Percentiles rank a stretch among this genome's conserved stretches.
These are phyloP conservation scores for Hanseniaspora singularis DNA, from an alignment of 805 yeast genomes.

Conservation along the genomic window DNA sequence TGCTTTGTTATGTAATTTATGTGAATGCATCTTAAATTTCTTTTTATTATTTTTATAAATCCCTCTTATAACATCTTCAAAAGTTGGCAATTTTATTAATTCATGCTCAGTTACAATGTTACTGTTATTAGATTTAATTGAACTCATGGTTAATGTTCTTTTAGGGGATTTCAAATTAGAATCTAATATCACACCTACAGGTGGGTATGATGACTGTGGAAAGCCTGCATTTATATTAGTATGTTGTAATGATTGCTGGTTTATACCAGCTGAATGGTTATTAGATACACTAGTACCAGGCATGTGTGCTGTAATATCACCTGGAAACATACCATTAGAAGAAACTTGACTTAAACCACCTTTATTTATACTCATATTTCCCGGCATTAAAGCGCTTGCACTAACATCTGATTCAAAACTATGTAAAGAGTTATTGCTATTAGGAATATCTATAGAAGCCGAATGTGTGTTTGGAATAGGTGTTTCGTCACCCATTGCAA, in stretches of 20 bases:
- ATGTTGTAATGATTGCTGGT: neutral
- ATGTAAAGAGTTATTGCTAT: slow-evolving; percentile 31
- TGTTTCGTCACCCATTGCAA: slow-evolving; percentile 17
- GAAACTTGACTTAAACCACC: no score
- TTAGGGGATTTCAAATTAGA: slow-evolving; percentile 16
- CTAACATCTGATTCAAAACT: neutral
- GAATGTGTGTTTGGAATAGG: slow-evolving; percentile 18
- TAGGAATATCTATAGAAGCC: slow-evolving; percentile 28
- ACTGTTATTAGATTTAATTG: slow-evolving; percentile 48
- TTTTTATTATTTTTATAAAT: neutral
- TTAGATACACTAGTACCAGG: no score
- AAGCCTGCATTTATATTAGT: slow-evolving; percentile 2
- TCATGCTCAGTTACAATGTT: slow-evolving; percentile 85
- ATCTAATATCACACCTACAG: slow-evolving; percentile 10
- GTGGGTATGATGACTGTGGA: slow-evolving; percentile 18
- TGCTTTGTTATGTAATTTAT: neutral
- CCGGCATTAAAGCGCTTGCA: neutral
- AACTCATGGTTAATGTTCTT: slow-evolving; percentile 27
- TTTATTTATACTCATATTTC: neutral
- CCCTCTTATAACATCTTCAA: slow-evolving; percentile 56
- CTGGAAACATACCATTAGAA: no score
- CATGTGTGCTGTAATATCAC: no score
- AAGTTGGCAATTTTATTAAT: slow-evolving; percentile 55
- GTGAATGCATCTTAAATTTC: neutral
- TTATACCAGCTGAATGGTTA: neutral